phyloP scores from a whole-genome alignment of 2,329 filamentous ascomycete species.

The Apiospora koreana region DNA sequence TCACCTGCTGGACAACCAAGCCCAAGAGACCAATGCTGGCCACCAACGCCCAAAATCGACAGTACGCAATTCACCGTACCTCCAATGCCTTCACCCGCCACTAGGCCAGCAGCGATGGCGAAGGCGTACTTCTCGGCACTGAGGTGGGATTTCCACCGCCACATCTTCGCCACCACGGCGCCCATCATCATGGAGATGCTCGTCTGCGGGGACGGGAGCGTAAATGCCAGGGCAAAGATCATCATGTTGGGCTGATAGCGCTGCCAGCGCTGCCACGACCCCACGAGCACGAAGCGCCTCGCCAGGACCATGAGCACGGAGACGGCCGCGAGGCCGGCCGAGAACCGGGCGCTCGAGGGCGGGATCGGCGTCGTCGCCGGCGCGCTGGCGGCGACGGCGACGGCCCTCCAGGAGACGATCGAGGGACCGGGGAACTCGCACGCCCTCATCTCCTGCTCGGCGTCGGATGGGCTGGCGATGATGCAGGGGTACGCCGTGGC shows the following conservation, averaged over 20 bases:
- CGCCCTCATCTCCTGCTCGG: slow-evolving; percentile 63
- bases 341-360: no score
- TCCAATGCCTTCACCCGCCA: slow-evolving; percentile 63
- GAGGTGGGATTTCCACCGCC: slow-evolving; percentile 53
- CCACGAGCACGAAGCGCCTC: slow-evolving; percentile 49
- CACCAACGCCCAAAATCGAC: background rate
- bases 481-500: slow-evolving; percentile 70
- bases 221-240: slow-evolving; percentile 61
- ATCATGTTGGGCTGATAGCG: slow-evolving; percentile 63
- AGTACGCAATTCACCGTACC: slow-evolving; percentile 53
- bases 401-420: no score
- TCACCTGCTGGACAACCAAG: slow-evolving; percentile 45
- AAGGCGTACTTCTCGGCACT: slow-evolving; percentile 61
- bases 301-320: slow-evolving; percentile 54
- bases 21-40: slow-evolving; percentile 49
- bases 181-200: slow-evolving; percentile 59
- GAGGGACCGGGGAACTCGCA: slow-evolving; percentile 56
- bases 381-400: no score
- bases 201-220: slow-evolving; percentile 57
- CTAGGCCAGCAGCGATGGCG: slow-evolving; percentile 59
- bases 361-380: no score
- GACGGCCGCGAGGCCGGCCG: slow-evolving; percentile 60
- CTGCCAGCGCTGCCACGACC: slow-evolving; percentile 55
- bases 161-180: slow-evolving; percentile 50
- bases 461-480: slow-evolving; percentile 47